Conservation (phyloP, 2,329 filamentous ascomycete genomes). For the Hypoxylon sp. region DNA sequence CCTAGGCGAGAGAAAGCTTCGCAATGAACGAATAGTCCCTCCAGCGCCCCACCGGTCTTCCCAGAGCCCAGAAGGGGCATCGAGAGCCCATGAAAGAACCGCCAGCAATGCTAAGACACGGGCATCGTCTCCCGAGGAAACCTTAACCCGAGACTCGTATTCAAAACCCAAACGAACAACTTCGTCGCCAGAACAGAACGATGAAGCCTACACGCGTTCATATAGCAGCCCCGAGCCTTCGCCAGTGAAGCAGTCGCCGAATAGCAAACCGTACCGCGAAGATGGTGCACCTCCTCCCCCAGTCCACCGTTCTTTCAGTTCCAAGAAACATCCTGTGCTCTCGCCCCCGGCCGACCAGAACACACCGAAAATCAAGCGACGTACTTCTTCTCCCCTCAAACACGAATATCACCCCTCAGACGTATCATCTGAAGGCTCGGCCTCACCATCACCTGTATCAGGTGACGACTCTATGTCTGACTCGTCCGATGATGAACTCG, state of each 20-base stretch:
- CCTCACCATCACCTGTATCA: conserved; percentile 44
- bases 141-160: conserved; percentile 54
- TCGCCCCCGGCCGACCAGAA: conserved; percentile 61
- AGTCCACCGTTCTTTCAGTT: conserved; percentile 60
- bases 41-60: conserved; percentile 40
- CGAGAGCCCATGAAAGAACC: conserved; percentile 50
- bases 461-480: conserved; percentile 62
- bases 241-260: conserved; percentile 52
- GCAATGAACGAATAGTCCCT: conserved; percentile 35
- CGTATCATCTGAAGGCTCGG: conserved; percentile 61
- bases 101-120: conserved; percentile 49
- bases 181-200: conserved; percentile 22
- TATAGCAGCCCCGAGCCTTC: conserved; percentile 52
- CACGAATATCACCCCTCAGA: conserved; percentile 95
- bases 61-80: conserved; percentile 44
- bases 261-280: conserved; percentile 57
- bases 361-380: conserved; percentile 68
- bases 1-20: conserved; percentile 54
- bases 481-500: conserved; percentile 67
- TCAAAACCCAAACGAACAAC: conserved; percentile 36
- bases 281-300: conserved; percentile 69
- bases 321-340: conserved; percentile 55
- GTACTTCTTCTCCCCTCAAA: conserved; percentile 92
- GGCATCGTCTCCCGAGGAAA: conserved; percentile 52
- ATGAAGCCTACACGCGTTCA: conserved; percentile 39